Base-by-base conservation (phyloP, 257 asterid genomes). In the Lithospermum erythrorhizon region DNA sequence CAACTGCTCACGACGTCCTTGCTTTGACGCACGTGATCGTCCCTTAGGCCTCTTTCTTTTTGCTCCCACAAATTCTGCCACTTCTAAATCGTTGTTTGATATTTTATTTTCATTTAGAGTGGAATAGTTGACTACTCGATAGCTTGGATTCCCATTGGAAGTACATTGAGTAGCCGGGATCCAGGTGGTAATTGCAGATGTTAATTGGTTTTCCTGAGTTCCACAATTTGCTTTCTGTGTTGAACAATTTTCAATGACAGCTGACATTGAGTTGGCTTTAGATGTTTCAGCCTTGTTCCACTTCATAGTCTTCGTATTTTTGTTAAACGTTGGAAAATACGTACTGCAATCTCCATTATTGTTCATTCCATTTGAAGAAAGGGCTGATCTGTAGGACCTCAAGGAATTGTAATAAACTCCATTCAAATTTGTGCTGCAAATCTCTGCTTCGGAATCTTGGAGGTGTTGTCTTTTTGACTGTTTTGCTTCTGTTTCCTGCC, bases 301-400 rank as follows among this genome's bases (percentile, higher is more conserved):
- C 72, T 74, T 79, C 71, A 75, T 85, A 2, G 79, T 79, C 76
- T 94, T 84, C 79, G 63, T 86, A 69, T 80, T 88, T 83, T 84
- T 84, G 62, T 55, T 76, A 56, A 68, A 82, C 57, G 65, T 58
- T 45, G 90, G 89, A 73, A 78, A 78, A 62, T 73, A 73, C 80
- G 76, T 65, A 67, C 77, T 76, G 13, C 75, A 69, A 55, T 65
- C 21, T 30, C 70, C 47, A 61, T 30, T 61, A 67, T 55, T 59
- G 54, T 45, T 64, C 48, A 65, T 65, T 62, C 70, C 73, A 64
- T 65, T 67, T 35, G 67, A 73, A 55, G 76, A 62, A 63, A 75
- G 61, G 22, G 55, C 30, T 52, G 81, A 59, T 68, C 23, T 59
- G 69, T 75, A 79, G 16, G 75, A 72, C 79, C 77, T 83, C 76